A percentile compares a stretch with the other conserved stretches of the same genome.
phyloP scores from a whole-genome alignment of 169 alveolate genomes.

The Eimeria maxima region DNA sequence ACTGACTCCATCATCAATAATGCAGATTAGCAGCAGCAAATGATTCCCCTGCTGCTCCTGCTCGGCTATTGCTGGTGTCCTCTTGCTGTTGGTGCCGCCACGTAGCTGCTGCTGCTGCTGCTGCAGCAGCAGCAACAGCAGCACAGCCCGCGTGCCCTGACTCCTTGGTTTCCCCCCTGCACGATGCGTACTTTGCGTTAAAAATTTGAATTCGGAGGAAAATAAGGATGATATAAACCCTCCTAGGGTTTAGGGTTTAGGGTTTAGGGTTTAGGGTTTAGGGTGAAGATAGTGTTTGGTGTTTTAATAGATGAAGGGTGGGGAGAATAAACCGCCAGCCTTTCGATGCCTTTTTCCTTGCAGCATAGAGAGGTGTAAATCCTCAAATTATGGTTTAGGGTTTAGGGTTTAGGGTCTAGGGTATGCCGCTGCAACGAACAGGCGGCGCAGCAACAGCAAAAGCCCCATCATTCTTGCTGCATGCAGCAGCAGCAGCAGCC shows the following conservation, averaged over 20 bases:
- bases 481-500: no score
- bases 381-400: neutral
- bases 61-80: neutral
- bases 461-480: neutral
- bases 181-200: no score
- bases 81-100: neutral
- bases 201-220: no score
- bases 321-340: neutral
- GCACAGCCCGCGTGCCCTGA: neutral
- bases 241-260: slow-evolving; percentile 29
- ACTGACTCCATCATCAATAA: neutral
- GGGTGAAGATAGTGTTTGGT: slow-evolving; percentile 24
- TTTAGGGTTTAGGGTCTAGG: slow-evolving; percentile 16
- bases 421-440: neutral
- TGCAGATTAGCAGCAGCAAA: neutral
- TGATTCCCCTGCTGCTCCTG: neutral
- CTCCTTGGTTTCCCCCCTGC: neutral
- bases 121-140: slow-evolving; percentile 53
- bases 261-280: slow-evolving; percentile 44
- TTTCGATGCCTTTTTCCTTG: neutral
- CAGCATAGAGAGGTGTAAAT: neutral
- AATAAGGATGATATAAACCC: neutral
- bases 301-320: neutral
- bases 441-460: neutral
- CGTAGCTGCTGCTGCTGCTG: slow-evolving; percentile 20